Evolutionary conservation across 495 filamentous ascomycete genomes (phyloP).

Genomic region (Coniosporium apollinis): DNA sequence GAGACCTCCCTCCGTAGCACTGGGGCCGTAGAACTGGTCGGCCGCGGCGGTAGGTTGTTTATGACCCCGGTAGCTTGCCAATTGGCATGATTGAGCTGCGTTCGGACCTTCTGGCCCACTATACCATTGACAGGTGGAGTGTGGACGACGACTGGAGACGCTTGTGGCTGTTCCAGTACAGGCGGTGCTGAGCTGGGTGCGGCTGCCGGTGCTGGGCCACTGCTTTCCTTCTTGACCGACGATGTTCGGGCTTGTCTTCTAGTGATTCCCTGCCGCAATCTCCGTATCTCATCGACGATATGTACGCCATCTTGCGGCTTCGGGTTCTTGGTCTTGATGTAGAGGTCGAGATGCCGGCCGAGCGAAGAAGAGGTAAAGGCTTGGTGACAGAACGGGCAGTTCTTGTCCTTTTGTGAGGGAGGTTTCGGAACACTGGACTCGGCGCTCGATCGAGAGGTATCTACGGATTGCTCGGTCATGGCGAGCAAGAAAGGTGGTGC

Average conservation of each 20-base stretch:
- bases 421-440: constrained; percentile 14
- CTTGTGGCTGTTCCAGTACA: no score
- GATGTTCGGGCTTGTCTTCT: constrained; percentile 56
- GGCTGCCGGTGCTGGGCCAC: no score
- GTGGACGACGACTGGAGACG: no score
- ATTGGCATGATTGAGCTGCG: constrained; percentile 42
- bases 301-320: constrained; percentile 72
- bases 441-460: constrained; percentile 1
- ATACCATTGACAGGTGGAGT: background rate
- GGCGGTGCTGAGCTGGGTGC: no score
- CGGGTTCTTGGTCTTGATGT: constrained; percentile 74
- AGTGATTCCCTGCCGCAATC: constrained; percentile 66
- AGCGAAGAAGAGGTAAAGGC: constrained; percentile 81
- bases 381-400: constrained; percentile 71
- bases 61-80: constrained; percentile 75
- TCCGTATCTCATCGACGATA: constrained; percentile 71
- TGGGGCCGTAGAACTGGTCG: constrained; percentile 21
- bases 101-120: constrained; percentile 27
- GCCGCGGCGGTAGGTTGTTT: constrained; percentile 47
- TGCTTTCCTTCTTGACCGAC: constrained; percentile 34
- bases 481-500: no score
- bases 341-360: constrained; percentile 82
- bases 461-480: constrained; percentile 1
- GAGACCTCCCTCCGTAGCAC: constrained; percentile 23
- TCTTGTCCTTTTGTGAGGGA: constrained; percentile 52